Percentiles rank a stretch among this genome's conserved stretches.
phyloP scores from a whole-genome alignment of 2,329 filamentous ascomycete genomes.

The Beauveria medogensis region DNA sequence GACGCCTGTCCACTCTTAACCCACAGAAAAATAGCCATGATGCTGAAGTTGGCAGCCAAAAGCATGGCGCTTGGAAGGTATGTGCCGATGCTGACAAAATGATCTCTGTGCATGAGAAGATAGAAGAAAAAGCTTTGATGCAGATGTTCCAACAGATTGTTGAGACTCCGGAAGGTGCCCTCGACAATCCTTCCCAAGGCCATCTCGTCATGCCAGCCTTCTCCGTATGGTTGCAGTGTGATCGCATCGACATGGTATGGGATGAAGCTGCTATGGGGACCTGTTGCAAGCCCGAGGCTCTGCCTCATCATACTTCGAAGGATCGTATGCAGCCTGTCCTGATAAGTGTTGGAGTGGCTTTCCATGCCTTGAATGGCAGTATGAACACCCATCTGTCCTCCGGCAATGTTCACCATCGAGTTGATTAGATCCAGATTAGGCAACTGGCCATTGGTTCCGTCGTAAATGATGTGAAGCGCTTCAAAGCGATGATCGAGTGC shows the following conservation, averaged over 20 bases:
- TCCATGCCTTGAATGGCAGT: slow-evolving; percentile 81
- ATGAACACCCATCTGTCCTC: slow-evolving; percentile 84
- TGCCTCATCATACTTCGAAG: slow-evolving; percentile 88
- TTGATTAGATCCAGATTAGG: slow-evolving; percentile 96
- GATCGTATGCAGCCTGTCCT: slow-evolving; percentile 78
- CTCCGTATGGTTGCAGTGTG: slow-evolving; percentile 80
- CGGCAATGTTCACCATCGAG: slow-evolving; percentile 79
- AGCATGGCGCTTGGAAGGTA: slow-evolving; percentile 98
- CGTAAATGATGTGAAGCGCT: slow-evolving; percentile 83
- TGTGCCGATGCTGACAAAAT: slow-evolving; percentile 96
- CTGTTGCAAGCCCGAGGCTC: slow-evolving; percentile 78
- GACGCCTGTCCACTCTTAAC: slow-evolving; percentile 63
- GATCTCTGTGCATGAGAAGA: slow-evolving; percentile 78
- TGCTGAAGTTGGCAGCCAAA: slow-evolving; percentile 86
- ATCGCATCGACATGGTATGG: slow-evolving; percentile 96
- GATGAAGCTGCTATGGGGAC: slow-evolving; percentile 91
- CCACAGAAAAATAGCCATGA: slow-evolving; percentile 94
- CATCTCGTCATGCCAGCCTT: slow-evolving; percentile 98
- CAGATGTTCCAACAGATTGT: slow-evolving; percentile 91
- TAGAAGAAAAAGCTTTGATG: slow-evolving; percentile 99
- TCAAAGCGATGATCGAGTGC: slow-evolving; percentile 78
- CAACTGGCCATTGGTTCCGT: slow-evolving; percentile 90
- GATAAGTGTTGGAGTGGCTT: slow-evolving; percentile 72
- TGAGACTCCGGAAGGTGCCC: slow-evolving; percentile 84
- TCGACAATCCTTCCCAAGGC: slow-evolving; percentile 83